Conservation (phyloP, 2,329 filamentous ascomycete genomes). For the Apiospora marii region DNA sequence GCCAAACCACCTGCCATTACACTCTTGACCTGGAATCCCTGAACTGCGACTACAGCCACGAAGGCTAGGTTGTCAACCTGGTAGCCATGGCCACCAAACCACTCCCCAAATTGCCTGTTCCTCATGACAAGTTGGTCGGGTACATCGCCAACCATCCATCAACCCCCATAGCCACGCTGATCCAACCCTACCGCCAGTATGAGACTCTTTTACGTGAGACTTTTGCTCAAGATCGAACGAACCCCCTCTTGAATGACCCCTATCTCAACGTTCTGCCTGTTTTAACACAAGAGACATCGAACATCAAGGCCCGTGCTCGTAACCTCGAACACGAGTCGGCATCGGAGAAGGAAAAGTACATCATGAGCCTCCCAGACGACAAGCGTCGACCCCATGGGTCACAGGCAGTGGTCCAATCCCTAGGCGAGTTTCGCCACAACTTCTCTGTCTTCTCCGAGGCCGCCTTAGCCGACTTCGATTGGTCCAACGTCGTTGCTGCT, state of each 20-base stretch:
- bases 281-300: constrained; percentile 63
- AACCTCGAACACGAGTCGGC: constrained; percentile 63
- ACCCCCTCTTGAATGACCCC: constrained; percentile 63
- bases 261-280: constrained; percentile 72
- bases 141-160: constrained; percentile 64
- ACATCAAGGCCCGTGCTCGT: constrained; percentile 69
- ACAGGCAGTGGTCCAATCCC: constrained; percentile 70
- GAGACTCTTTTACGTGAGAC: constrained; percentile 71
- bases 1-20: background rate
- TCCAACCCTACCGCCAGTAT: constrained; percentile 72
- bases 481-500: constrained; percentile 82
- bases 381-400: constrained; percentile 69
- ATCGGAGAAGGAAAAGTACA: constrained; percentile 69
- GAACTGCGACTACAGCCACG: background rate
- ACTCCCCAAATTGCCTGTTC: constrained; percentile 56
- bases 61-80: background rate
- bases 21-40: background rate
- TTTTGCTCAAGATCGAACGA: constrained; percentile 72
- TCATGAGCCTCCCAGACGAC: constrained; percentile 71
- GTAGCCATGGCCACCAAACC: constrained; percentile 45
- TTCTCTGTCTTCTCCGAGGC: constrained; percentile 85
- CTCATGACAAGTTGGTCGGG: constrained; percentile 53
- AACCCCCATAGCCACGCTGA: constrained; percentile 62
- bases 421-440: constrained; percentile 79
- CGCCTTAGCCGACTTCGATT: constrained; percentile 77